These are phyloP conservation scores for Phyllosticta ampelicida DNA, from an alignment of 2,329 filamentous ascomycete genomes.

Conservation along the genomic window DNA sequence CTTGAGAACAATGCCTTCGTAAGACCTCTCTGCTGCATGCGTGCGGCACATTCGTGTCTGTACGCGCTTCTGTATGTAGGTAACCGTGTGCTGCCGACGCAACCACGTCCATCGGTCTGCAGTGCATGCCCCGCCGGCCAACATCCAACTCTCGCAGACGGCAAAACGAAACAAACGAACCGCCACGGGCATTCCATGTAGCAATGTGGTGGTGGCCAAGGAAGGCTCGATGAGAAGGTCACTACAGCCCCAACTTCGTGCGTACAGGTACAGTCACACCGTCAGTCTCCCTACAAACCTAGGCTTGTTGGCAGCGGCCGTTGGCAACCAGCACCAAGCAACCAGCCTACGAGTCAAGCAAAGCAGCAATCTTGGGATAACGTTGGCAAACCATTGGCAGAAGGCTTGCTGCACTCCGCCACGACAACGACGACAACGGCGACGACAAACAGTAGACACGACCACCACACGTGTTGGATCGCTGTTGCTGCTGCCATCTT, in stretches of 20 bases:
- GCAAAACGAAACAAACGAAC: background rate
- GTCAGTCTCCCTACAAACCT: background rate
- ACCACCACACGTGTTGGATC: no score
- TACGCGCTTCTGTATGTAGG: background rate
- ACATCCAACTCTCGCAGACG: conserved; percentile 3
- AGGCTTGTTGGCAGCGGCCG: background rate
- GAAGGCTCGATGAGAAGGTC: no score
- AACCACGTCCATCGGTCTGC: no score
- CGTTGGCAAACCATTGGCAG: background rate
- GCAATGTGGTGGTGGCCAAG: no score
- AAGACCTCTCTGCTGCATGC: background rate
- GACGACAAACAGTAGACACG: no score
- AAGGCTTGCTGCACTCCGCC: background rate
- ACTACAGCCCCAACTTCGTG: background rate
- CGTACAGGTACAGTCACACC: conserved; percentile 4
- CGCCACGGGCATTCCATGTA: background rate
- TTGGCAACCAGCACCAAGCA: background rate
- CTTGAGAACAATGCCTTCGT: background rate
- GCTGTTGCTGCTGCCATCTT: no score
- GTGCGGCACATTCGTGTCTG: background rate
- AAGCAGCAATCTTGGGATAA: background rate
- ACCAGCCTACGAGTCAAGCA: background rate
- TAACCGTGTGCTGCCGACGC: background rate
- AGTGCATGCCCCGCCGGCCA: no score
- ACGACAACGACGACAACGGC: no score